Conservation (phyloP, 768 basidiomycete species). For the Tricholoma terreum region DNA sequence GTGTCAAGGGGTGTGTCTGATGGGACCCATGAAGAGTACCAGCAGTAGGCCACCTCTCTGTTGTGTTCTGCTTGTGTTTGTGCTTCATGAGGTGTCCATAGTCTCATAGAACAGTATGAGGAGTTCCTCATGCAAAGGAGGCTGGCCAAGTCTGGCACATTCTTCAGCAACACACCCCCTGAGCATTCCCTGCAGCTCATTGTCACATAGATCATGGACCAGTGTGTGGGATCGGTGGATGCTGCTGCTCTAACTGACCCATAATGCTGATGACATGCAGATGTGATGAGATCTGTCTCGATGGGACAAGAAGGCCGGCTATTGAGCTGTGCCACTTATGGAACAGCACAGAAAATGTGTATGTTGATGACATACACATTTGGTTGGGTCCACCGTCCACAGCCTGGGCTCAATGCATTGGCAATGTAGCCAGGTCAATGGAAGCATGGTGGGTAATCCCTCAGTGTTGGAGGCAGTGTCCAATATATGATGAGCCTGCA, state of each 20-base stretch:
- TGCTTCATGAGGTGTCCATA: not conserved
- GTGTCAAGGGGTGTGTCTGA: not conserved
- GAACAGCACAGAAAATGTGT: no score
- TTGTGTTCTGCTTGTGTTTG: not conserved
- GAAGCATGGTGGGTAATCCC: no score
- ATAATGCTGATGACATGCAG: not conserved
- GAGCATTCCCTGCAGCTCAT: not conserved
- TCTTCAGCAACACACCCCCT: not conserved
- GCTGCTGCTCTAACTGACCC: not conserved
- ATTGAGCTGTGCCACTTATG: not conserved
- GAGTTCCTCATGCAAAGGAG: not conserved
- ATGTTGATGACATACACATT: not conserved
- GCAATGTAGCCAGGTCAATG: no score
- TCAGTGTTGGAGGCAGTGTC: no score
- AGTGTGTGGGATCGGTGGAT: not conserved
- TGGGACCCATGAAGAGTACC: no score
- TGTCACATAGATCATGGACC: not conserved
- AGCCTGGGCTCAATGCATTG: no score
- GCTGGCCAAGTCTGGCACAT: not conserved
- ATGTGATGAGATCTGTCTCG: not conserved
- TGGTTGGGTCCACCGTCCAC: not conserved
- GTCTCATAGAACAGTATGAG: not conserved
- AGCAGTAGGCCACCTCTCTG: not conserved
- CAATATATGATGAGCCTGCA: no score
- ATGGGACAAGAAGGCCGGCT: not conserved